Evolutionary conservation across 164 flowering plant genomes (phyloP), one percentile per base, ranked within the genome.

Genomic region (Cinnamomum micranthum): DNA sequence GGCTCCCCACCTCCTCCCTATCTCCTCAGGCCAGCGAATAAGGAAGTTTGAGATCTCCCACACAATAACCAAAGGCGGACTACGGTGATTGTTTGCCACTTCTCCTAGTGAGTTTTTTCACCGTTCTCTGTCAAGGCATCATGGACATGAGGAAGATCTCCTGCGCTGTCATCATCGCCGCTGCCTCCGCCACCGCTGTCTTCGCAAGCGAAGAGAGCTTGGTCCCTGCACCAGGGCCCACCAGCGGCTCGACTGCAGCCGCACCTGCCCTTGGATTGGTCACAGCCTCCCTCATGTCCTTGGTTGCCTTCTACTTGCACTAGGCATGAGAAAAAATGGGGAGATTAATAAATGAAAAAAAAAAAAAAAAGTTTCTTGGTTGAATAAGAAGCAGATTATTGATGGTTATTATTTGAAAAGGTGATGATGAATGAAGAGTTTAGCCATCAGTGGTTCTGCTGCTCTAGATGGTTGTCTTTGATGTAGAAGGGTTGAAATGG

Each of bases 251-350:
- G 11, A 19, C 75, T 55, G 64, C 68, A 0, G 65, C 67, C 31
- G 70, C 78, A 65, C 86, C 85, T 4, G 80, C 67, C 6, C 52
- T 83, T 4, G 86, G 83, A 2, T 31, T 85, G 50, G 72, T 84
- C 2, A 84, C 84, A 1, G 85, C 85, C 41, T 82, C 85, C 0
- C 64, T 84, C 27, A 15, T 82, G 66, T 84, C 88, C 23, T 80
- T 84, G 76, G 65, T 86, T 6, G 83, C 88, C 64, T 71, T 76
- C 25, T 86, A 82, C 58, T 55, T 78, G 75, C 72, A 77, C 27
- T 80, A 77, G 66, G 14, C 52, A 59, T 59, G 67, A 59, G 24
- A 14, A 41, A 13, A 15, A 66, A 24, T 6, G 10, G 47, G 11
- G 47, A 58, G 33, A 27, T 22, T 59, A 73, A 10, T 47, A 64